Base-by-base conservation (phyloP, 257 asterid species). In the Gardenia jasminoides region DNA sequence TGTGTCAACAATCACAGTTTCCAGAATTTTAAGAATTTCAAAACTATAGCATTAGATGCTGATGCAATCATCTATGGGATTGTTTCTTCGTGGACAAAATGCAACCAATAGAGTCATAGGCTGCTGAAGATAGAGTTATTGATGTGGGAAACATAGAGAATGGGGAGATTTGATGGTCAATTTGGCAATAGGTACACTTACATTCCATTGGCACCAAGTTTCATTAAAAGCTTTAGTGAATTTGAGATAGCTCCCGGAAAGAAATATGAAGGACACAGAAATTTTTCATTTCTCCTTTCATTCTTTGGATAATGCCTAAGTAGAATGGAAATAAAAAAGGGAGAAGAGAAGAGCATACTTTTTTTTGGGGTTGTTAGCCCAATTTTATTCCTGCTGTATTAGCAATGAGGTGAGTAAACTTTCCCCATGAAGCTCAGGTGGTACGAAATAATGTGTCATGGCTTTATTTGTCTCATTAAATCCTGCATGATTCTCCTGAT, bases 381-480 rank as follows among this genome's bases (percentile, higher is more conserved):
- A 54, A 19, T 28, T 28, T 28, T 41, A 24, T 41, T 9, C 6
- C 30, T 78, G 31, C 86, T 68, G 70, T 70, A 73, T 61, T 65
- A 20, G 82, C 62, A 64, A 74, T 62, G 67, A 72, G 80, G 65
- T 75, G 50, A 48, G 52, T 54, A 19, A 31, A 81, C 74, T 79
- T 75, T 85, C 70, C 8, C 19, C 59, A n/a, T 72, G 44, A 22
- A 39, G 50, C n/a, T n/a, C 0, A 44, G 54, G n/a, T 24, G 54
- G 41, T 68, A 78, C 61, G 54, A 76, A 46, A 31, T 56, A 68
- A 77, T 74, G 79, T 36, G 88, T 84, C 89, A 61, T 76, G 72
- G 41, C 77, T 62, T 81, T 66, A 71, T 82, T 77, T 83, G 80
- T 67, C 79, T 66, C 68, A 44, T 54, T 80, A 33, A 76, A 68